Conservation (phyloP, 2,329 filamentous ascomycete species). For the Fusarium sp. region DNA sequence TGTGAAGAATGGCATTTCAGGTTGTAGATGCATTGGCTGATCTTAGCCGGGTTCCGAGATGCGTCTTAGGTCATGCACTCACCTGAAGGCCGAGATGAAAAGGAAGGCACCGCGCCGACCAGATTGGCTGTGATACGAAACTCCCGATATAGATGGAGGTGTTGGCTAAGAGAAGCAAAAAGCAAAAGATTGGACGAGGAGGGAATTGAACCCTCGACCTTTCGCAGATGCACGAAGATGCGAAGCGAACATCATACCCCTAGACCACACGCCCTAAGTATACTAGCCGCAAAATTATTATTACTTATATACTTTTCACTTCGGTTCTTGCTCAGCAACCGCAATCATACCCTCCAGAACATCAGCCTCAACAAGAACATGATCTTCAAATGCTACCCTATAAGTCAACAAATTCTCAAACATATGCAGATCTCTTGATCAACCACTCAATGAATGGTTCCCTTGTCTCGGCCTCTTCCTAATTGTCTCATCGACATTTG, state of each 20-base stretch:
- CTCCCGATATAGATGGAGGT: no score
- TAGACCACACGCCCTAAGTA: slow-evolving; percentile 19
- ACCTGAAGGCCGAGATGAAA: background rate
- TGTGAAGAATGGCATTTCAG: no score
- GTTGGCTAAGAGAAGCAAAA: accelerated
- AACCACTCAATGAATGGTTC: background rate
- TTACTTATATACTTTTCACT: accelerated
- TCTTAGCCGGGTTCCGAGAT: background rate
- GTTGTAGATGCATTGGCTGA: background rate
- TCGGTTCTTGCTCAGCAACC: accelerated
- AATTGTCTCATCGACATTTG: background rate
- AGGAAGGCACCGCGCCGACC: no score
- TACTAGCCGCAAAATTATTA: accelerated
- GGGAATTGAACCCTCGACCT: slow-evolving; percentile 33
- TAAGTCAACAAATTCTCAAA: background rate
- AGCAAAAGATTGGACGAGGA: slow-evolving; percentile 2
- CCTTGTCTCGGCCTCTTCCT: background rate
- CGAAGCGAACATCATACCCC: slow-evolving; percentile 32
- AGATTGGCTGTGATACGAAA: no score
- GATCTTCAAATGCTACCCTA: background rate
- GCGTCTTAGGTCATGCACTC: background rate
- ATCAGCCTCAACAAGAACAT: background rate
- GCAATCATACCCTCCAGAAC: background rate
- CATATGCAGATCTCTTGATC: background rate
- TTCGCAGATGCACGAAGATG: slow-evolving; percentile 16